Percentiles rank a stretch among this genome's conserved stretches.
Evolutionary conservation across 257 asterid genomes (phyloP).

Genomic region (Solanum acaule): DNA sequence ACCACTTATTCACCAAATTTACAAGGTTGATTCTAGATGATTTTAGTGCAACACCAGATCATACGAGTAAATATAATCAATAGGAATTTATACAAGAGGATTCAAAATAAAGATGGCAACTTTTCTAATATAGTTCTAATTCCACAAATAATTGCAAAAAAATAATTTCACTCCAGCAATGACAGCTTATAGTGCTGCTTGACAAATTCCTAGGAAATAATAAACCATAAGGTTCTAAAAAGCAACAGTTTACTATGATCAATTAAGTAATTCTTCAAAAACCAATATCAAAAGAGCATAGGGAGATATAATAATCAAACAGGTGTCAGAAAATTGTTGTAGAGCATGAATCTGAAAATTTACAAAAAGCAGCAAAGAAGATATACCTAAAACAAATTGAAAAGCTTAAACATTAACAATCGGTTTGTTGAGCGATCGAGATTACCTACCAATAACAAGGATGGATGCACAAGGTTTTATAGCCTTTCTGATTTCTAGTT

Average conservation of each 20-base stretch:
- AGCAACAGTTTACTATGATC: no score
- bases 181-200: background rate
- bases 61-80: background rate
- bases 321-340: background rate
- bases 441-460: no score
- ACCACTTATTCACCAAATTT: background rate
- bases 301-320: background rate
- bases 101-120: background rate
- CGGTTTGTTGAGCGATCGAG: no score
- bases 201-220: background rate
- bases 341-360: background rate
- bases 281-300: no score
- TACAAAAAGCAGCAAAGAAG: no score
- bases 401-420: no score
- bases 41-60: background rate
- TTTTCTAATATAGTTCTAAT: background rate
- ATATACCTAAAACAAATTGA: no score
- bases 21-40: background rate
- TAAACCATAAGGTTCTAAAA: background rate
- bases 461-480: no score
- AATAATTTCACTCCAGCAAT: background rate
- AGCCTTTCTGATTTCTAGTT: no score
- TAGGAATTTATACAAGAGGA: background rate
- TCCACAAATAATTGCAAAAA: background rate
- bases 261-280: no score